Conservation (phyloP, 2,329 filamentous ascomycete species). For the Penicillium paneum region DNA sequence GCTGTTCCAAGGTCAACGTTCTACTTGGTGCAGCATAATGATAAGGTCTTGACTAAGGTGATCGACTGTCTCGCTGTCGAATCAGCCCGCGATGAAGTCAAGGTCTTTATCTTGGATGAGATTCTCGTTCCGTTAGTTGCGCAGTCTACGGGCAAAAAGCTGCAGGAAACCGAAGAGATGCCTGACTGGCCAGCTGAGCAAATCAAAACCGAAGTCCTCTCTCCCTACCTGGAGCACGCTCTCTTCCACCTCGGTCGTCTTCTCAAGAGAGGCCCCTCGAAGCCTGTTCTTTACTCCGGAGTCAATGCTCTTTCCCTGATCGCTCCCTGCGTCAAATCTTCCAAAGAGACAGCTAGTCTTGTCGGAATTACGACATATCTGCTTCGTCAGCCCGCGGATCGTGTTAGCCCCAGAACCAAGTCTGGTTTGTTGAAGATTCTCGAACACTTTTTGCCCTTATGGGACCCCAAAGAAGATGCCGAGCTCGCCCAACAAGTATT, state of each 20-base stretch:
- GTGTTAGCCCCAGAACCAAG: slow-evolving; percentile 80
- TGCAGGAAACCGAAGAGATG: slow-evolving; percentile 49
- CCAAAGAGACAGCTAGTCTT: slow-evolving; percentile 64
- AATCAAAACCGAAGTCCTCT: slow-evolving; percentile 37
- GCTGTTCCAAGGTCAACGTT: slow-evolving; percentile 62
- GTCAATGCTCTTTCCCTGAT: slow-evolving; percentile 76
- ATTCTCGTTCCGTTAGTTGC: slow-evolving; percentile 69
- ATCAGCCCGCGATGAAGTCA: slow-evolving; percentile 82
- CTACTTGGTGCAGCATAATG: slow-evolving; percentile 65
- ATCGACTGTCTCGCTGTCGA: slow-evolving; percentile 68
- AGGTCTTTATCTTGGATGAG: slow-evolving; percentile 69
- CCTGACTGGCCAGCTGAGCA: slow-evolving; percentile 40
- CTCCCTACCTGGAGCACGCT: slow-evolving; percentile 63
- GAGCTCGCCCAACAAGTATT: slow-evolving; percentile 66
- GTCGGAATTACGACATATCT: slow-evolving; percentile 77
- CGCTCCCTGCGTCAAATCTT: slow-evolving; percentile 66
- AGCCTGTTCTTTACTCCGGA: slow-evolving; percentile 72
- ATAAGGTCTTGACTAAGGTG: slow-evolving; percentile 62
- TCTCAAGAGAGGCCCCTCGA: slow-evolving; percentile 60
- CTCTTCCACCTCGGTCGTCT: slow-evolving; percentile 54
- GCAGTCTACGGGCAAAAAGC: slow-evolving; percentile 54
- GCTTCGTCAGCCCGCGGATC: slow-evolving; percentile 76
- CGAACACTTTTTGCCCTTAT: slow-evolving; percentile 72
- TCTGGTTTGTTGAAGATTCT: slow-evolving; percentile 74
- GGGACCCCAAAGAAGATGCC: slow-evolving; percentile 54